Base-by-base conservation (phyloP, 768 basidiomycete species). In the Agaricus blazei region DNA sequence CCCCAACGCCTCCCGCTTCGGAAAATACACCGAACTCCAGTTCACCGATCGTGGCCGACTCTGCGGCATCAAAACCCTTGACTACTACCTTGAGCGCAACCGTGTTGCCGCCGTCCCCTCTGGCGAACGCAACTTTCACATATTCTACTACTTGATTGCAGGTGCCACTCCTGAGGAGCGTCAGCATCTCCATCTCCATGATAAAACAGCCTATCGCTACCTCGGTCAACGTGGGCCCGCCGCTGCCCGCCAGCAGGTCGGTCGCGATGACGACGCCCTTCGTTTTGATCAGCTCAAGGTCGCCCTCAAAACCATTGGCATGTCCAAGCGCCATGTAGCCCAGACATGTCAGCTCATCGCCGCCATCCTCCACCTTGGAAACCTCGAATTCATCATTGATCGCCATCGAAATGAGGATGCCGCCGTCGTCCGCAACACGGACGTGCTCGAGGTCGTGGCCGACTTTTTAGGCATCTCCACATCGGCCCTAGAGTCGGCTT, bases 11-110 rank as follows among this genome's bases (percentile, higher is more conserved):
- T 98, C 97, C 29, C 88, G 93, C 47, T 97, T 96, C 66, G 97
- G 96, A 54, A 94, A 96, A 68, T 99, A 99, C 69, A 97, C 94
- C 44, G 97, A 99, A 66, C 80, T 99, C 0, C 97, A 98, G 70
- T 98, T 98, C 74, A 90, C 83, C 51, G 94, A 98, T 34, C 87
- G 90, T 23, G 95, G 95, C 6, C 81, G 94, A 3, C 72, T 98
- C 0, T 85, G 78, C 45, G 97, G 97, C 59, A 75, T 93, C 67
- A 98, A 98, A 70, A 95, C 93, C 0, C 84, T 98, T 59, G 94
- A 98, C 66, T 98, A 99, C 72, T 96, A 96, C 71, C 81, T 99
- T 50, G 93, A 98, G 68, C 78, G 90, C 52, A 90, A 87, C 62
- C 85, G 94, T 9, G 93, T 98, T n/a, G 81, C 92, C 5, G 83